Conservation (phyloP, 768 basidiomycete genomes). For the Cubamyces lactineus region DNA sequence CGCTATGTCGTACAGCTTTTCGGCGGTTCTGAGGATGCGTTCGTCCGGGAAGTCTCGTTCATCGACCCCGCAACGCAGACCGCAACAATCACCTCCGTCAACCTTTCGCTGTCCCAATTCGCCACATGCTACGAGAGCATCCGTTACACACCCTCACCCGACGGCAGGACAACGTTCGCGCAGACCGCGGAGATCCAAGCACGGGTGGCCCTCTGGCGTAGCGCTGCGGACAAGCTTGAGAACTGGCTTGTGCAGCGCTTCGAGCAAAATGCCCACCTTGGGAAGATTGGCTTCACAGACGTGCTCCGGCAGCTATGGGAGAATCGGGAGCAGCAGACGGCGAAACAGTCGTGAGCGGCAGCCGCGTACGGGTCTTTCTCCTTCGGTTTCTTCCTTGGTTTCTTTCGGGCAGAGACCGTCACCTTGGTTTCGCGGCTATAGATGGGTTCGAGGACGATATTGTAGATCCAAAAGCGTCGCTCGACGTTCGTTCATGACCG, state of each 20-base stretch:
- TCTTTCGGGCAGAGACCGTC: conserved; percentile 17
- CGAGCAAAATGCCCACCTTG: conserved; percentile 88
- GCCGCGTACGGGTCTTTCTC: conserved; percentile 7
- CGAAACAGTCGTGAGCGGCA: conserved; percentile 28
- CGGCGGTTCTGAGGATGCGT: conserved; percentile 92
- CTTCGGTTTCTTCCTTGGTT: conserved; percentile 16
- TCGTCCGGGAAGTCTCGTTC: conserved; percentile 93
- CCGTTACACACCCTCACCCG: conserved; percentile 74
- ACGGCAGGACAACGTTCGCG: conserved; percentile 67
- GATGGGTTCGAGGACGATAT: conserved; percentile 25
- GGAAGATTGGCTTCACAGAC: conserved; percentile 88
- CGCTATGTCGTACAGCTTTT: conserved; percentile 58
- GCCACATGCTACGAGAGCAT: conserved; percentile 91
- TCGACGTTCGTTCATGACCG: conserved; percentile 27
- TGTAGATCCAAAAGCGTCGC: conserved; percentile 30
- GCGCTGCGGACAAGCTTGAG: conserved; percentile 82
- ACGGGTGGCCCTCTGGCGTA: conserved; percentile 78
- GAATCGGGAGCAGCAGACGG: conserved; percentile 57
- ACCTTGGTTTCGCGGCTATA: conserved; percentile 26
- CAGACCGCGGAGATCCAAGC: conserved; percentile 95
- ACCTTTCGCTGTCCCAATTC: conserved; percentile 94
- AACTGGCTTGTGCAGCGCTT: conserved; percentile 87
- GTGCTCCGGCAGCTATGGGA: conserved; percentile 83
- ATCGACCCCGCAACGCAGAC: conserved; percentile 82
- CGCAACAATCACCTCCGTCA: conserved; percentile 87